Base-by-base conservation (phyloP, 495 filamentous ascomycete species). In the Poronia punctata region DNA sequence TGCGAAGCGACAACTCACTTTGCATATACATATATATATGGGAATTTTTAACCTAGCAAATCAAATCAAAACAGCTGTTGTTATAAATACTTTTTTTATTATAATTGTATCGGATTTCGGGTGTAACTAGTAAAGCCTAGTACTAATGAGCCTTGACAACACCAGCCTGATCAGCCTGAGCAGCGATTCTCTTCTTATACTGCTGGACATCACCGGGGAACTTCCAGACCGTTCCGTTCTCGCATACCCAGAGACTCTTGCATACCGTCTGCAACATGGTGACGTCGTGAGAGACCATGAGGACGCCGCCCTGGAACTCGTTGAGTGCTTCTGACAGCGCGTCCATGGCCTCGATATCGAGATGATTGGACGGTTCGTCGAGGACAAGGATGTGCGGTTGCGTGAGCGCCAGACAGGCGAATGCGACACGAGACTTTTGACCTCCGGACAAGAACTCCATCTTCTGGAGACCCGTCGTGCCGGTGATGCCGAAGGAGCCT, bases 321-420 rank as follows among this genome's bases (percentile, higher is more conserved):
- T 77, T 72, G 34, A 99, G 72, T 17, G 93, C 92, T 26, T 80
- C 76, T 1, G 83, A 77, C 11, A 99, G 64, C 8, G 93, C 92
- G 66, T 99, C 92, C 92, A 99, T 99, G 42, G 93, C 92, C 60
- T 99, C 92, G 53, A 99, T 96, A 78, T 99, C 92, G 54, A 99
- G 67, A 53, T 99, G 92, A 67, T 99, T 99, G 38, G 85, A 92
- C 55, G 92, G 92, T 58, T 99, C 92, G 73, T 99, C 92, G 29
- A 99, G 84, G 35, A 99, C 93, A 17, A 99, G 70, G 48, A 99
- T 96, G 58, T 99, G 92, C 11, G 92, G 92, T 62, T 96, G 94
- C 16, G 78, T 84, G 37, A 99, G 65, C 2, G 87, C 89, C 36
- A 99, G 67, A 54, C 89, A 95, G 17, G 92, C 88, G 61, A 99